phyloP scores from a whole-genome alignment of 192 early-diverging fungal genomes.

The Helicostylum pulchrum region DNA sequence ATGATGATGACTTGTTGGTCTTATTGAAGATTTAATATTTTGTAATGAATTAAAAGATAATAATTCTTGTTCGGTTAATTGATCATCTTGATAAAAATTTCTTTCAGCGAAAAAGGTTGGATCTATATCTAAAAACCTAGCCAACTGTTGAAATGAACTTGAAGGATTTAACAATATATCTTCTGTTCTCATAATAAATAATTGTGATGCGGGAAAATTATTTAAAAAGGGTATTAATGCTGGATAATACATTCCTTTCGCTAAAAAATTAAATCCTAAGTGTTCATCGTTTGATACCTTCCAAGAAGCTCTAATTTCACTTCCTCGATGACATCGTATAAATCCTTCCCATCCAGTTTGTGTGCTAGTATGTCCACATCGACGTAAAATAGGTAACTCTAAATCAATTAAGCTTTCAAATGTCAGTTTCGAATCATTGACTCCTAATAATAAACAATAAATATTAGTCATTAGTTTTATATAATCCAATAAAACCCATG shows the following conservation, averaged over 20 bases:
- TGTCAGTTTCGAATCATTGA: conserved; percentile 12
- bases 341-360: conserved; percentile 35
- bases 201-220: conserved; percentile 30
- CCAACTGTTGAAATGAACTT: conserved; percentile 23
- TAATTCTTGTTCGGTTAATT: conserved; percentile 1
- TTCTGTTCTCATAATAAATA: conserved; percentile 30
- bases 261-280: conserved; percentile 22
- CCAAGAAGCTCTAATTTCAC: conserved; percentile 29
- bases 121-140: conserved; percentile 31
- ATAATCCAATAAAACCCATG: neutral
- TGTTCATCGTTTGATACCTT: neutral
- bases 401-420: conserved; percentile 33
- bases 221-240: conserved; percentile 29
- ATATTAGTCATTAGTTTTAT: neutral
- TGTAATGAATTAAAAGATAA: neutral
- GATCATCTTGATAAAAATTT: neutral
- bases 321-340: conserved; percentile 34
- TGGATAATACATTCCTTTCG: conserved; percentile 36
- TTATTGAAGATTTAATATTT: neutral
- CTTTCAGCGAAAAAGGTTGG: conserved; percentile 18
- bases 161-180: conserved; percentile 26
- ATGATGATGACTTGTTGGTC: neutral
- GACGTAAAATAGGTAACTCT: conserved; percentile 31
- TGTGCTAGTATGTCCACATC: conserved; percentile 32
- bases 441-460: neutral